Evolutionary conservation across 768 basidiomycete species (phyloP).

Genomic region (Lactarius vividus): DNA sequence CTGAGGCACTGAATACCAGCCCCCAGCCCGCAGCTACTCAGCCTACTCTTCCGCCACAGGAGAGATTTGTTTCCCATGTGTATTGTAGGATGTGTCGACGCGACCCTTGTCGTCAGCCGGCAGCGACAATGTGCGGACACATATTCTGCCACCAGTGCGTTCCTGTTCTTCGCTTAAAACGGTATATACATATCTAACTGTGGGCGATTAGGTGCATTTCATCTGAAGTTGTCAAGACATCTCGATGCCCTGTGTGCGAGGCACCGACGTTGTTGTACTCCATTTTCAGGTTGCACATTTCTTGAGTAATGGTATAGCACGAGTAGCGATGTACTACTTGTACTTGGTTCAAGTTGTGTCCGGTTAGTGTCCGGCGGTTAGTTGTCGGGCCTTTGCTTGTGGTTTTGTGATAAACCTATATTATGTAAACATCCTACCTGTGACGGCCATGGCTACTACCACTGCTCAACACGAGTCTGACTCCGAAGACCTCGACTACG

Average conservation of each 20-base stretch:
- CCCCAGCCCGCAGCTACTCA: not conserved
- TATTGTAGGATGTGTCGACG: constrained; percentile 50
- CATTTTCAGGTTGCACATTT: constrained; percentile 48
- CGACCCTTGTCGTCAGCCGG: constrained; percentile 51
- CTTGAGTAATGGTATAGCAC: not conserved
- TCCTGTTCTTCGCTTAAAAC: not conserved
- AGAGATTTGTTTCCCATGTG: constrained; percentile 24
- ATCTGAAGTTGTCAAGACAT: constrained; percentile 43
- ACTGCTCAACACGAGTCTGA: constrained; percentile 43
- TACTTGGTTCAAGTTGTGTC: not conserved
- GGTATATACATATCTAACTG: constrained; percentile 3
- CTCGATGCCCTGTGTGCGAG: constrained; percentile 52
- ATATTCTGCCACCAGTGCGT: constrained; percentile 57
- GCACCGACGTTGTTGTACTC: constrained; percentile 53
- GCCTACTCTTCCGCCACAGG: not conserved
- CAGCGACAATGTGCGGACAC: constrained; percentile 62
- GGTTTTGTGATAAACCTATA: constrained; percentile 3
- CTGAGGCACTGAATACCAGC: not conserved
- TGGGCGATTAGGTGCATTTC: constrained; percentile 49
- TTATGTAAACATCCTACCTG: constrained; percentile 19
- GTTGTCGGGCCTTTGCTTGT: not conserved
- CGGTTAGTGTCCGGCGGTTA: not conserved
- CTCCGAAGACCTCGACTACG: constrained; percentile 71
- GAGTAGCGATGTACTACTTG: not conserved
- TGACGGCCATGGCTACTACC: constrained; percentile 14